A percentile compares a stretch with the other conserved stretches of the same genome.
Evolutionary conservation across 2,329 filamentous ascomycete genomes (phyloP).

Genomic region (Clonostachys rosea): DNA sequence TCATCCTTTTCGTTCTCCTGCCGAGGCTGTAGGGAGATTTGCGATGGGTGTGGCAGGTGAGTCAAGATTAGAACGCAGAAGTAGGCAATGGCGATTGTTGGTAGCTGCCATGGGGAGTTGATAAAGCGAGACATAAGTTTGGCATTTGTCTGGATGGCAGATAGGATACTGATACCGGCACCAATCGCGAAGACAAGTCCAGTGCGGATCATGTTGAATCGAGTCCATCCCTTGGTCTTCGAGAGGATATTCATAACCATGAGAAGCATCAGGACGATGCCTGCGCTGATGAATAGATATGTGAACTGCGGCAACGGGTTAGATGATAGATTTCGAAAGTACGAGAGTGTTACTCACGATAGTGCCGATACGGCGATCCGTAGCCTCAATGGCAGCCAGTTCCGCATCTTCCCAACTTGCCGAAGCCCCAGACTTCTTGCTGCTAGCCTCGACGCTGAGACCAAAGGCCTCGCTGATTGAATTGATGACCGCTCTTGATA

Average conservation of each 20-base stretch:
- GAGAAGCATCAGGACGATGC: slow-evolving; percentile 22
- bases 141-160: slow-evolving; percentile 13
- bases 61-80: slow-evolving; percentile 21
- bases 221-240: slow-evolving; percentile 19
- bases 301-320: slow-evolving; percentile 15
- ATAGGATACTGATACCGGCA: slow-evolving; percentile 17
- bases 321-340: slow-evolving; percentile 1
- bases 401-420: slow-evolving; percentile 11
- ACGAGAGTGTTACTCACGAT: slow-evolving; percentile 10
- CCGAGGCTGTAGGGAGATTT: background rate
- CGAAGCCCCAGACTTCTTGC: background rate
- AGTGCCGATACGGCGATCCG: slow-evolving; percentile 1
- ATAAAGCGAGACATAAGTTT: slow-evolving; percentile 11
- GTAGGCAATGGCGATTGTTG: slow-evolving; percentile 25
- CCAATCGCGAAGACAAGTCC: slow-evolving; percentile 19
- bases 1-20: too few species aligned
- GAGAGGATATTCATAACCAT: slow-evolving; percentile 19
- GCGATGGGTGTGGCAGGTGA: slow-evolving; percentile 7
- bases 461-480: slow-evolving; percentile 5
- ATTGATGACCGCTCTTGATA: slow-evolving; percentile 7
- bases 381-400: slow-evolving; percentile 5
- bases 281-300: slow-evolving; percentile 20
- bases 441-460: slow-evolving; percentile 1
- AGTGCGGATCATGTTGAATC: slow-evolving; percentile 22
- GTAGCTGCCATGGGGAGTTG: slow-evolving; percentile 20